Base-by-base conservation (phyloP, 495 filamentous ascomycete species). In the Aspergillus ellipticus region DNA sequence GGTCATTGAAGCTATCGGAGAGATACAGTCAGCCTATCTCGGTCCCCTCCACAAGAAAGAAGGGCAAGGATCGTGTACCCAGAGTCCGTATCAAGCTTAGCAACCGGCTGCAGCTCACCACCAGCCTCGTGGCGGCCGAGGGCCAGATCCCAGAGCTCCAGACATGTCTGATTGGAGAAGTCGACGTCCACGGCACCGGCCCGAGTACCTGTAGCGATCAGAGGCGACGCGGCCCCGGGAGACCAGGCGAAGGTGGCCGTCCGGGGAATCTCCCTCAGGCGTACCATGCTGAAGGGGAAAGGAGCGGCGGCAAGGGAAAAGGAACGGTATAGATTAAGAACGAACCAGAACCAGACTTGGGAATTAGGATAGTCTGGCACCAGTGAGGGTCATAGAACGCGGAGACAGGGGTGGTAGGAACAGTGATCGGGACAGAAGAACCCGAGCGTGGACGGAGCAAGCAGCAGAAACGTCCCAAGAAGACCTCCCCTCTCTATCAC, bases 201-300 rank as follows among this genome's bases (percentile, higher is more conserved):
- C 64, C 89, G 83, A 21, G 94, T 97, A 63, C 94, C 94, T n/a
- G 94, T 97, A 41, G 92, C 93, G 52, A 99, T 78, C 62, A 95
- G 80, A 60, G 92, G 90, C 54, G 81, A 78, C 31, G 80, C 76
- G 42, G 88, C 72, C 53, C 87, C 86, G 13, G 91, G 87, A 57
- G 91, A 94, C 93, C 94, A 99, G 56, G 95, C 90, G 66, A 99
- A 97, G 65, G 92, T 89, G 72, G 93, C 93, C 55, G 94, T 97
- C 74, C 94, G 82, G 66, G 91, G 88, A 67, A 99, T 93, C 76
- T 97, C 91, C 78, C 92, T 84, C 74, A 97, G 78, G 71, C 89
- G 86, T 65, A 96, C 92, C 94, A 99, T 99, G 68, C 66, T 86
- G 78, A 65, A 61, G 57, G 61, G 43, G 52, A 68, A 42, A 48